These are phyloP conservation scores for Scenedesmus sp. DNA, from an alignment of 163 green algal genomes.

Conservation along the genomic window DNA sequence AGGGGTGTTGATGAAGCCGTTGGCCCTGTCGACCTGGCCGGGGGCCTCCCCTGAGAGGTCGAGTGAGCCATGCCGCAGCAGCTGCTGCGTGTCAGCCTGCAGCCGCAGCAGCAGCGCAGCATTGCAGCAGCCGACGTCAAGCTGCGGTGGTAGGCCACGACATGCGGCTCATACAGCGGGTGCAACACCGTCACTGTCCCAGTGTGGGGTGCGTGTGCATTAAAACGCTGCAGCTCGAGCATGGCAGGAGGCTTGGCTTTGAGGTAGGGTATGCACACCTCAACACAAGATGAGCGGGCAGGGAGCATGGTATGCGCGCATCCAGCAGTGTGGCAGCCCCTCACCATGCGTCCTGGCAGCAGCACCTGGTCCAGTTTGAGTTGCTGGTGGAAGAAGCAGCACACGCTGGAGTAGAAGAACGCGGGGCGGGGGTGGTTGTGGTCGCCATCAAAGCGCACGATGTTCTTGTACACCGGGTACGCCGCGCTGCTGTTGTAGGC, in stretches of 20 bases:
- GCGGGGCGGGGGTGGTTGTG: constrained; percentile 90
- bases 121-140: too few relatives aligned
- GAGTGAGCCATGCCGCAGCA: constrained; percentile 32
- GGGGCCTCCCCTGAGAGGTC: background rate
- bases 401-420: constrained; percentile 90
- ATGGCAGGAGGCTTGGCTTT: background rate
- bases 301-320: background rate
- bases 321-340: background rate
- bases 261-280: background rate
- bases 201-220: too few relatives aligned
- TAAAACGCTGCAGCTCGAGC: too few relatives aligned
- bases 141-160: too few relatives aligned
- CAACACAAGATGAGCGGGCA: background rate
- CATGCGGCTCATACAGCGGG: too few relatives aligned
- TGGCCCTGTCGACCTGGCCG: constrained; percentile 39
- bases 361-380: constrained; percentile 60
- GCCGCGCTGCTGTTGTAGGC: constrained; percentile 89
- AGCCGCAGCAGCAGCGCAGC: background rate
- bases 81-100: constrained; percentile 43
- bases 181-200: too few relatives aligned
- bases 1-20: constrained; percentile 49
- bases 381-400: constrained; percentile 92
- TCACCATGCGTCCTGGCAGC: constrained; percentile 38
- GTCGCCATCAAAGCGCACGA: constrained; percentile 89
- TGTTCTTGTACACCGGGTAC: constrained; percentile 73